Percentiles rank a stretch among this genome's conserved stretches.
These are phyloP conservation scores for Yamadazyma paraphyllophila DNA, from an alignment of 805 yeast species.

Conservation along the genomic window DNA sequence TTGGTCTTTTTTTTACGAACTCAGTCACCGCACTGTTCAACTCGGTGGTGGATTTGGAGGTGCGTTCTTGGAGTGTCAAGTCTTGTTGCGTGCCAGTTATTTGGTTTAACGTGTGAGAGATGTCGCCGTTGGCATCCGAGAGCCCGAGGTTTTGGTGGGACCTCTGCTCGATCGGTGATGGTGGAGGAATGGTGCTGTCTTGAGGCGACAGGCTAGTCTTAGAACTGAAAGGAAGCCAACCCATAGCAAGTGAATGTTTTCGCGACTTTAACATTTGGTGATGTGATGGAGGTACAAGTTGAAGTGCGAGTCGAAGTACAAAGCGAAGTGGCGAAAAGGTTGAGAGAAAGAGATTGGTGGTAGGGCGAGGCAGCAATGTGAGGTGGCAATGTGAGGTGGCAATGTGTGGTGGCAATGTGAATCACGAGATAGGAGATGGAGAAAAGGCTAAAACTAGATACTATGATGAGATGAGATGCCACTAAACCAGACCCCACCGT, in stretches of 20 bases:
- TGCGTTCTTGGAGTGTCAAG: conserved; percentile 8
- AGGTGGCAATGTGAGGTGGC: too few species aligned
- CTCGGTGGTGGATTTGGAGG: conserved; percentile 7
- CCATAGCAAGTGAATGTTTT: conserved; percentile 8
- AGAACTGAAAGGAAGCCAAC: conserved; percentile 12
- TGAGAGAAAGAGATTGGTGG: too few species aligned
- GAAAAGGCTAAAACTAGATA: too few species aligned
- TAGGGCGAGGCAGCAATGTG: too few species aligned
- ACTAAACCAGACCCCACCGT: too few species aligned
- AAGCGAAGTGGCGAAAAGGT: too few species aligned
- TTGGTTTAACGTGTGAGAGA: conserved; percentile 29
- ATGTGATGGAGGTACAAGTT: too few species aligned
- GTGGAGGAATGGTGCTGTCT: not conserved
- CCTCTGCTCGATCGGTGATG: conserved; percentile 18
- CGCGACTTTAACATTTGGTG: not conserved
- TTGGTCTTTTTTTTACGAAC: conserved; percentile 31
- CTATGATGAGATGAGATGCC: too few species aligned
- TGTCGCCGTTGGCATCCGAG: conserved; percentile 11
- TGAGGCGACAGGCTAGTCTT: not conserved
- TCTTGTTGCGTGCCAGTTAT: conserved; percentile 16
- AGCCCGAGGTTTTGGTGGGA: conserved; percentile 25
- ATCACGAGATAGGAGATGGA: too few species aligned
- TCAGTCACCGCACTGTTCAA: conserved; percentile 23
- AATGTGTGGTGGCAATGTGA: too few species aligned
- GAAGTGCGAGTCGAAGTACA: too few species aligned